Base-by-base conservation (phyloP, 164 flowering plant species). In the Protea cynaroides region DNA sequence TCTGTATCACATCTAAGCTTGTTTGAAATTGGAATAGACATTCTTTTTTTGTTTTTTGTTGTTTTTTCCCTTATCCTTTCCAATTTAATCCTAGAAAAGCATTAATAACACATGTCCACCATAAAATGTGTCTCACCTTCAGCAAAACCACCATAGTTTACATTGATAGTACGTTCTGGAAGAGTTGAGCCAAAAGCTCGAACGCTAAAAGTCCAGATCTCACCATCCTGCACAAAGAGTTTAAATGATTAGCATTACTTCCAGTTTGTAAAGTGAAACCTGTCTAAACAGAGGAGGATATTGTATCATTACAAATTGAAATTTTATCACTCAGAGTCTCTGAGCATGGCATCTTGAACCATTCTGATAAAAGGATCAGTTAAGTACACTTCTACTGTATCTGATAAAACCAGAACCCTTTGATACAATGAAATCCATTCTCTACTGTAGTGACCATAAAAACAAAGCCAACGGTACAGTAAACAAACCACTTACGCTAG, bases 91-190 rank as follows among this genome's bases (percentile, higher is more conserved):
- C 25, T 5, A 49, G 17, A 49, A 40, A 40, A 40, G 14, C 10
- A 40, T 4, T 8, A 40, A 8, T 9, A 40, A 40, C 13, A 40
- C 14, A 3, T 40, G 46, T 40, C 46, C 4, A 40, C 46, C 46
- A 40, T 11, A 46, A 53, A 11, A 44, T 4, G 34, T 29, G 34
- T 29, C 34, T 29, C 34, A 90, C 98, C 98, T 89, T 94, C 98
- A 69, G 98, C 90, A 80, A 94, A 94, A 57, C 98, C 98, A 62
- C 84, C 98, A 74, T 94, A 94, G 76, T 86, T 94, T 58, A 91
- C 98, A 79, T 56, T 82, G 70, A 94, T 85, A 62, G 97, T 89
- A 59, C 74, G 90, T 49, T 86, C 95, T n/a, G 98, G 96, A 24
- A 72, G 92, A 51, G 79, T 62, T 3, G 85, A 71, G 70, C 74